phyloP scores from a whole-genome alignment of 768 basidiomycete species.

The Pisolithus microcarpus region DNA sequence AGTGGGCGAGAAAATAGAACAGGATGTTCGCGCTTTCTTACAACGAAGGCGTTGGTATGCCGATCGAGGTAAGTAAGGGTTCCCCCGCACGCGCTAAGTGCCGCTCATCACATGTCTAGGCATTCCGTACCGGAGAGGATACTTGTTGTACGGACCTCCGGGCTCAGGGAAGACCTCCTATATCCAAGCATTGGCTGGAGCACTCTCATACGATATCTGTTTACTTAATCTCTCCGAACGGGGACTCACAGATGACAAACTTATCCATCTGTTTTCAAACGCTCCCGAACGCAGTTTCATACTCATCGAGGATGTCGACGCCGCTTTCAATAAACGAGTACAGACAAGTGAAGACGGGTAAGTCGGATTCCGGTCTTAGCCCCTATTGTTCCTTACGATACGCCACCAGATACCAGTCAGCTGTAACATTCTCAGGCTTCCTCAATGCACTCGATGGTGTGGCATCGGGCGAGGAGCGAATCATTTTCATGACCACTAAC shows the following conservation, averaged over 20 bases:
- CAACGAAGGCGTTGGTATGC: constrained; percentile 89
- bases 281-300: constrained; percentile 89
- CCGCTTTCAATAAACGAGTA: constrained; percentile 89
- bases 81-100: not conserved
- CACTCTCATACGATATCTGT: constrained; percentile 91
- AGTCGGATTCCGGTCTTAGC: constrained; percentile 16
- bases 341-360: constrained; percentile 92
- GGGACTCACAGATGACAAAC: constrained; percentile 92
- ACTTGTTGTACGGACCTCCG: constrained; percentile 91
- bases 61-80: constrained; percentile 65
- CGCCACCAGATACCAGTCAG: constrained; percentile 73
- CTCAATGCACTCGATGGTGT: constrained; percentile 96
- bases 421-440: constrained; percentile 96
- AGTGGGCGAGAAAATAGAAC: constrained; percentile 76
- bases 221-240: constrained; percentile 93
- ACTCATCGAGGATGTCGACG: constrained; percentile 96
- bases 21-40: constrained; percentile 78
- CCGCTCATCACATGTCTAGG: constrained; percentile 41
- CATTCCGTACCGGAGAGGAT: constrained; percentile 94
- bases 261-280: constrained; percentile 88
- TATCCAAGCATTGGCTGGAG: constrained; percentile 94
- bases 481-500: constrained; percentile 99
- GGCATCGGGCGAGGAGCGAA: constrained; percentile 94
- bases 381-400: constrained; percentile 9
- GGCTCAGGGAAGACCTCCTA: constrained; percentile 98